phyloP scores from a whole-genome alignment of 768 basidiomycete species.

The Rhodotorula diobovata region DNA sequence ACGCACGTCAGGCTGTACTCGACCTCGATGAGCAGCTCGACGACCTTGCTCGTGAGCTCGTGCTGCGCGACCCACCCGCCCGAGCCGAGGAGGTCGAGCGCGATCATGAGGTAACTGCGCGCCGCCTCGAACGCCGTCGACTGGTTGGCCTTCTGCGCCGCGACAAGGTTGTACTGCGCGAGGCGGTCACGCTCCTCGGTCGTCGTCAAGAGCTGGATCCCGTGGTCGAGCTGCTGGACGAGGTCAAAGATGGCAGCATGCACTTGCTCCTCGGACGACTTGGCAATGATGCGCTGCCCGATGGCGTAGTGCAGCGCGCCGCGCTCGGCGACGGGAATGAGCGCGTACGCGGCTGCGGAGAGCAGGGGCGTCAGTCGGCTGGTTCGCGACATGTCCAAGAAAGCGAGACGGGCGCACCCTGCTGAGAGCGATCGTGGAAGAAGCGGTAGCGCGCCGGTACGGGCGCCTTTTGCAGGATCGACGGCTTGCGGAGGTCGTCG shows the following conservation, averaged over 20 bases:
- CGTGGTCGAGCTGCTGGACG: conserved; percentile 35
- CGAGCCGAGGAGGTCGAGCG: conserved; percentile 26
- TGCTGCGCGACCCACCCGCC: conserved; percentile 13
- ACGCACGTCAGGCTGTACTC: conserved; percentile 36
- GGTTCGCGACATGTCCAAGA: too few relatives aligned
- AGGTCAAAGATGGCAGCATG: conserved; percentile 34
- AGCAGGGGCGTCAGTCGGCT: neutral
- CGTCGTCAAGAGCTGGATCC: conserved; percentile 21
- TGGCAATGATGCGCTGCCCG: conserved; percentile 22
- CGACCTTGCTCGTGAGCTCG: conserved; percentile 26
- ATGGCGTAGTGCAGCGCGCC: conserved; percentile 20
- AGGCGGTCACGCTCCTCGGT: conserved; percentile 22
- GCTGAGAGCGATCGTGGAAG: conserved; percentile 39
- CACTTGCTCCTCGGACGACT: neutral
- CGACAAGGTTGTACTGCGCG: conserved; percentile 27
- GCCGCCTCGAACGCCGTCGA: conserved; percentile 36
- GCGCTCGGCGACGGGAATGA: conserved; percentile 8
- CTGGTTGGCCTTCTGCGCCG: conserved; percentile 15
- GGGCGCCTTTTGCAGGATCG: conserved; percentile 9
- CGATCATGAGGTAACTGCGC: conserved; percentile 17
- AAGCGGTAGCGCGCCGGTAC: conserved; percentile 18
- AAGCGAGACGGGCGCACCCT: conserved; percentile 2
- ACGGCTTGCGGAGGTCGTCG: neutral
- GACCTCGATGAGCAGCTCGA: conserved; percentile 26
- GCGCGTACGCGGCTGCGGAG: conserved; percentile 25